phyloP scores from a whole-genome alignment of 139 green algal genomes.

The Parachlorella kessleri region DNA sequence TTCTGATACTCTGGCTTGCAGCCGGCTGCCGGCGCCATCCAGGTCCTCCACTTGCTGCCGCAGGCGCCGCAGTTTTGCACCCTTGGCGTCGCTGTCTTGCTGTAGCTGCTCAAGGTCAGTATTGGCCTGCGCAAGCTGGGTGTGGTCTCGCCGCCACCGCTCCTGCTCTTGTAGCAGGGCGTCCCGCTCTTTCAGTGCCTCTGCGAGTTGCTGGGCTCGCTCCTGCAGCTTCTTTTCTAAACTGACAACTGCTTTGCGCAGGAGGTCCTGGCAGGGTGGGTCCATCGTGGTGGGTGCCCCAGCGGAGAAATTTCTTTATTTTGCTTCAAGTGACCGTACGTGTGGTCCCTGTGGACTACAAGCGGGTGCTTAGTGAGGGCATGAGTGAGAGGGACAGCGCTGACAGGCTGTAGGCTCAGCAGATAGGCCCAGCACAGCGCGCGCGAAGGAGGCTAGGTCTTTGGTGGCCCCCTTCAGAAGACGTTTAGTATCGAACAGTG shows the following conservation, averaged over 20 bases:
- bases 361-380: too few species aligned
- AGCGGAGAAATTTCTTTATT: too few species aligned
- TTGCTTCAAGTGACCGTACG: too few species aligned
- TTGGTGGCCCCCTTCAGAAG: too few species aligned
- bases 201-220: not conserved
- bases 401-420: too few species aligned
- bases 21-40: not conserved
- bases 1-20: not conserved
- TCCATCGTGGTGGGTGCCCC: too few species aligned
- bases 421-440: too few species aligned
- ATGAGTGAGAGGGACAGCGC: too few species aligned
- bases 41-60: not conserved
- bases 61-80: not conserved
- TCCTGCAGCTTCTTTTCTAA: slow-evolving; percentile 24
- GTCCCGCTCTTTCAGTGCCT: not conserved
- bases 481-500: too few species aligned
- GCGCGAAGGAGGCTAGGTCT: too few species aligned
- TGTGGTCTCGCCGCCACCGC: not conserved
- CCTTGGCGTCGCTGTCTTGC: not conserved
- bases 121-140: not conserved
- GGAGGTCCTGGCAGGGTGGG: not conserved
- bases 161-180: not conserved
- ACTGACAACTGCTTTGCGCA: slow-evolving; percentile 11
- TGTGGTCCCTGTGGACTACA: too few species aligned
- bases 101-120: not conserved